phyloP scores from a whole-genome alignment of 2,329 filamentous ascomycete genomes.

The Chaetomiaceae sp. region DNA sequence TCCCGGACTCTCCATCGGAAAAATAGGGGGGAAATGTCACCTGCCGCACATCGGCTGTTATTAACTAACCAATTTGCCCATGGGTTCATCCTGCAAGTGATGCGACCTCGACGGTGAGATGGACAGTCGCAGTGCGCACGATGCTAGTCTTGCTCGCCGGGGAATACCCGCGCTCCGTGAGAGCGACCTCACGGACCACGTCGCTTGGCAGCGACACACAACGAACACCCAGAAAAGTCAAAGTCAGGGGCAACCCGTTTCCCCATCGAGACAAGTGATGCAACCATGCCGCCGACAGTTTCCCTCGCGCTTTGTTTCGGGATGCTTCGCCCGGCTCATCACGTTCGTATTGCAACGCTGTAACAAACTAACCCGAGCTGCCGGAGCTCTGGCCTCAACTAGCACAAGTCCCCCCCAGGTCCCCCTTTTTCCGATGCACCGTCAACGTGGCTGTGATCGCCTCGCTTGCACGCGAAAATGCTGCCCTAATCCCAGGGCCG shows the following conservation, averaged over 20 bases:
- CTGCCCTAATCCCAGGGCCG: neutral
- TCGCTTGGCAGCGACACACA: conserved; percentile 12
- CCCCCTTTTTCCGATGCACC: neutral
- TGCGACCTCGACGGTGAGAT: too few relatives aligned
- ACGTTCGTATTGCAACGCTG: conserved; percentile 13
- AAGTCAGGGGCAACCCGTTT: conserved; percentile 12
- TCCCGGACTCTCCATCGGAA: neutral
- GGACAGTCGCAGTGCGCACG: too few relatives aligned
- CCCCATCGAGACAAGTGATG: conserved; percentile 13
- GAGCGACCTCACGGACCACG: conserved; percentile 7
- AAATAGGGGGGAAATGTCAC: neutral
- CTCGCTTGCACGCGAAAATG: neutral
- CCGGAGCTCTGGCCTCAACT: neutral
- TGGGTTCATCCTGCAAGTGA: neutral
- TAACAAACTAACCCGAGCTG: neutral
- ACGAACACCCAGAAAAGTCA: conserved; percentile 11
- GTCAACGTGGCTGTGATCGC: conserved; percentile 10
- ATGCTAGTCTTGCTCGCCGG: neutral
- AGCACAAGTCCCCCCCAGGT: too few relatives aligned
- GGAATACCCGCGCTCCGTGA: neutral
- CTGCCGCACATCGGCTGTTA: neutral
- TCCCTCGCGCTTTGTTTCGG: conserved; percentile 13
- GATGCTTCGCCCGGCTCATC: conserved; percentile 3
- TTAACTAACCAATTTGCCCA: neutral
- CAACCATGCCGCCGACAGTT: neutral